Evolutionary conservation across 1,284 basidiomycete species (phyloP).

Genomic region (Vanrija sp.): DNA sequence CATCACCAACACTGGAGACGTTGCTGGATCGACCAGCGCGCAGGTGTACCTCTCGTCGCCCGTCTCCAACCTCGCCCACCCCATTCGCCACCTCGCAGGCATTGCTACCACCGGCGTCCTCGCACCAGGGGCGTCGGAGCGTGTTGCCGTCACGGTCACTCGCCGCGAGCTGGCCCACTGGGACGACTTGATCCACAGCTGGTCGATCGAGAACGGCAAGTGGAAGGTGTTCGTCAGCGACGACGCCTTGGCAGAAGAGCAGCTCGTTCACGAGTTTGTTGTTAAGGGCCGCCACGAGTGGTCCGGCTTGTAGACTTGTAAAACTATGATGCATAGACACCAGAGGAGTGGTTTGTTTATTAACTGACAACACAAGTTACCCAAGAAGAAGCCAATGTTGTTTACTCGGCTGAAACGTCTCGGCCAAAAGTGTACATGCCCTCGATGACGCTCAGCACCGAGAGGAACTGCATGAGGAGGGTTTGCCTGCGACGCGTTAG

Average conservation of each 20-base stretch:
- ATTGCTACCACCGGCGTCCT: not conserved
- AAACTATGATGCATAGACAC: not conserved
- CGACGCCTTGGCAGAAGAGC: not conserved
- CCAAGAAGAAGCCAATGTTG: not conserved
- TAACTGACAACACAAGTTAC: not conserved
- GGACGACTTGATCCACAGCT: conserved; percentile 1
- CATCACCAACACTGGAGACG: conserved; percentile 45
- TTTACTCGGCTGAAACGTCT: conserved; percentile 30
- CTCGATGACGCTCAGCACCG: conserved; percentile 41
- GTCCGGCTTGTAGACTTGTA: not conserved
- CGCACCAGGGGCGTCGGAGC: not conserved
- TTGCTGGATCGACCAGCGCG: conserved; percentile 38
- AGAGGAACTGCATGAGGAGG: conserved; percentile 40
- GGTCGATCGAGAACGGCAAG: not conserved
- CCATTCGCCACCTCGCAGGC: not conserved
- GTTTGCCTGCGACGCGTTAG: conserved; percentile 26
- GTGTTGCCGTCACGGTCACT: not conserved
- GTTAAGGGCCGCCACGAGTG: not conserved
- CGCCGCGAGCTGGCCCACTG: conserved; percentile 5
- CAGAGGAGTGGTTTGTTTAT: not conserved
- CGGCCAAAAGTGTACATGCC: conserved; percentile 38
- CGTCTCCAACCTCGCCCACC: conserved; percentile 12
- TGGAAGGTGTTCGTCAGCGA: conserved; percentile 2
- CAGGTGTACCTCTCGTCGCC: conserved; percentile 43
- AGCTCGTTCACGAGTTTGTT: not conserved